phyloP scores from a whole-genome alignment of 768 basidiomycete species.

The Pleurotus djamor region DNA sequence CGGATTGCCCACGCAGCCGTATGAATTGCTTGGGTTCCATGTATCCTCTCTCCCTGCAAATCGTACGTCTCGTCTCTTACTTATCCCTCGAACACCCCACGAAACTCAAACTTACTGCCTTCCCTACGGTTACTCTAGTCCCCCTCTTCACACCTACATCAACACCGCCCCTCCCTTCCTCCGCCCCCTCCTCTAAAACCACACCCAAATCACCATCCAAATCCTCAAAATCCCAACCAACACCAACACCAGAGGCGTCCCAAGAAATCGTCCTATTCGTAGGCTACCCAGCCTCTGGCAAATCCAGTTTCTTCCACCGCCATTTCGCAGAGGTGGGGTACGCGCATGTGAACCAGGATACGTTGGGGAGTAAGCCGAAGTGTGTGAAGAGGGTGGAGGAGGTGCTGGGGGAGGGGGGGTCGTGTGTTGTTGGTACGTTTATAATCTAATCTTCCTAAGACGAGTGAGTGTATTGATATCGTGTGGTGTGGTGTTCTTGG shows the following conservation, averaged over 20 bases:
- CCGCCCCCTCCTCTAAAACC: constrained; percentile 1
- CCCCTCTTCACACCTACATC: constrained; percentile 50
- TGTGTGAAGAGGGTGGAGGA: constrained; percentile 68
- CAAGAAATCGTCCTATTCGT: constrained; percentile 48
- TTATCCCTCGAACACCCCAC: too few species aligned
- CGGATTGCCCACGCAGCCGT: constrained; percentile 37
- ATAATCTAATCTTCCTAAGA: too few species aligned
- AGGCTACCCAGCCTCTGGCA: constrained; percentile 64
- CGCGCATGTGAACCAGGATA: constrained; percentile 86
- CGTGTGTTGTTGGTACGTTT: constrained; percentile 76
- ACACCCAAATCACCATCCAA: too few species aligned
- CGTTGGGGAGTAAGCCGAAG: constrained; percentile 66
- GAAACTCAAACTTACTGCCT: too few species aligned
- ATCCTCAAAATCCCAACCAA: background rate
- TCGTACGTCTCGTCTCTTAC: too few species aligned
- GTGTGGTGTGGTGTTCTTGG: too few species aligned
- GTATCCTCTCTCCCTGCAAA: constrained; percentile 35
- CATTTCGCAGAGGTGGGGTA: constrained; percentile 73
- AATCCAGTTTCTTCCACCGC: constrained; percentile 73
- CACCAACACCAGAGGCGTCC: too few species aligned
- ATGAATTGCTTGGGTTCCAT: constrained; percentile 65
- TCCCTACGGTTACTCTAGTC: too few species aligned
- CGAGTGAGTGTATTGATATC: too few species aligned
- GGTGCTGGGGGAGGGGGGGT: constrained; percentile 50
- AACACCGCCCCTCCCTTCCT: constrained; percentile 42